Conservation (phyloP, 208 protist species). For the Leishmania tarentolae region DNA sequence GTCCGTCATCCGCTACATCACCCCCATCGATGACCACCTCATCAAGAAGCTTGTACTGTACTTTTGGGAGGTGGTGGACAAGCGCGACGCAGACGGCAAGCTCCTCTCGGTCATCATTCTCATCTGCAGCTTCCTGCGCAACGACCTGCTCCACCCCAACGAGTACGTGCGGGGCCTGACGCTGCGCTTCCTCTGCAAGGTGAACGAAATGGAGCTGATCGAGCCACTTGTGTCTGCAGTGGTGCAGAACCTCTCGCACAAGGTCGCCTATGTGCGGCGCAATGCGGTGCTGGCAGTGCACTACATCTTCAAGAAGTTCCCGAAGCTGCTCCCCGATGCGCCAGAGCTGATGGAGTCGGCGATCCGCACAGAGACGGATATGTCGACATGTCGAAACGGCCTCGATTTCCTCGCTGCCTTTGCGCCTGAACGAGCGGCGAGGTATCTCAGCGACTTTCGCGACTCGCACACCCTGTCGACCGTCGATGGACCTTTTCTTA, state of each 20-base stretch:
- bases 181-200: slow-evolving; percentile 97
- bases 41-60: slow-evolving; percentile 98
- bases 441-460: slow-evolving; percentile 91
- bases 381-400: slow-evolving; percentile 95
- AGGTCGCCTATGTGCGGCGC: slow-evolving; percentile 96
- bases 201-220: slow-evolving; percentile 96
- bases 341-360: slow-evolving; percentile 96
- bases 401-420: slow-evolving; percentile 98
- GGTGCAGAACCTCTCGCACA: slow-evolving; percentile 93
- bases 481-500: slow-evolving; percentile 93
- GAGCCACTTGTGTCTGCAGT: slow-evolving; percentile 97
- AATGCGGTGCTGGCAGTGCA: slow-evolving; percentile 97
- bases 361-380: slow-evolving; percentile 88
- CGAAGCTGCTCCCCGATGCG: slow-evolving; percentile 96
- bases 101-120: slow-evolving; percentile 98
- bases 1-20: slow-evolving; percentile 96
- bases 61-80: slow-evolving; percentile 98
- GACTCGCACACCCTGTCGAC: slow-evolving; percentile 73
- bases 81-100: slow-evolving; percentile 94
- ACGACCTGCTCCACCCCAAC: slow-evolving; percentile 98
- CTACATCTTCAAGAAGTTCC: slow-evolving; percentile 93
- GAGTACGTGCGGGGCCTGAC: slow-evolving; percentile 98
- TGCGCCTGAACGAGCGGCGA: slow-evolving; percentile 93
- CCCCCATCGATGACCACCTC: slow-evolving; percentile 90
- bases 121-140: slow-evolving; percentile 96